A percentile compares a stretch with the other conserved stretches of the same genome.
Conservation (phyloP, 2,329 filamentous ascomycete genomes). For the Microthyrium microscopicum region DNA sequence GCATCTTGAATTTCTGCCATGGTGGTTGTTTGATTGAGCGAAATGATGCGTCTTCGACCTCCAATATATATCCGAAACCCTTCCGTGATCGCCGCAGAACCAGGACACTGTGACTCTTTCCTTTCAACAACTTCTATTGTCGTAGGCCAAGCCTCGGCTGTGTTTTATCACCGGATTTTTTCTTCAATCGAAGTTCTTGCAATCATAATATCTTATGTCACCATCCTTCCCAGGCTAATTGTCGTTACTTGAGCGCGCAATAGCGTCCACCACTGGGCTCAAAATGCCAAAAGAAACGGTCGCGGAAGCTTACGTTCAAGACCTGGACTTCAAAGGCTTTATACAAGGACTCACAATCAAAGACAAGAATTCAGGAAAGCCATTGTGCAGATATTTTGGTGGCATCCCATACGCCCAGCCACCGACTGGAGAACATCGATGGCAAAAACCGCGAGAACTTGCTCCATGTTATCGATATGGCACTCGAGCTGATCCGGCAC, state of each 20-base stretch:
- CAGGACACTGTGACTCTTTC: too few species aligned
- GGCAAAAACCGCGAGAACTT: conserved; percentile 31
- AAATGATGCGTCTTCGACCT: too few species aligned
- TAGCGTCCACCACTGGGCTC: too few species aligned
- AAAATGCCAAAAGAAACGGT: neutral
- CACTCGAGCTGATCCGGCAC: conserved; percentile 28
- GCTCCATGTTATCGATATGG: conserved; percentile 35
- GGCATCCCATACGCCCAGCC: conserved; percentile 39
- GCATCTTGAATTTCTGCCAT: conserved; percentile 2
- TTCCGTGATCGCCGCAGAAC: too few species aligned
- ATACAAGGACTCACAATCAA: conserved; percentile 32
- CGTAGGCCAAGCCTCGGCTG: too few species aligned
- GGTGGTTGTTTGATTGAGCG: conserved; percentile 1
- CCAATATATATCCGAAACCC: too few species aligned
- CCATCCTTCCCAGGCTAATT: too few species aligned
- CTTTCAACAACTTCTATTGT: too few species aligned
- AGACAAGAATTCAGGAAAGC: conserved; percentile 14
- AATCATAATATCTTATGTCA: too few species aligned
- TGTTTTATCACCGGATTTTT: too few species aligned
- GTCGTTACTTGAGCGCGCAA: too few species aligned
- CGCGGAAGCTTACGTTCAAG: conserved; percentile 15
- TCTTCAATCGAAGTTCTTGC: too few species aligned
- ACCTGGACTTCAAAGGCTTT: conserved; percentile 29
- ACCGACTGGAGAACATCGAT: conserved; percentile 30
- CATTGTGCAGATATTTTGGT: conserved; percentile 35